Evolutionary conservation across 306 rosid genomes (phyloP).

Genomic region (Castanospermum australe): DNA sequence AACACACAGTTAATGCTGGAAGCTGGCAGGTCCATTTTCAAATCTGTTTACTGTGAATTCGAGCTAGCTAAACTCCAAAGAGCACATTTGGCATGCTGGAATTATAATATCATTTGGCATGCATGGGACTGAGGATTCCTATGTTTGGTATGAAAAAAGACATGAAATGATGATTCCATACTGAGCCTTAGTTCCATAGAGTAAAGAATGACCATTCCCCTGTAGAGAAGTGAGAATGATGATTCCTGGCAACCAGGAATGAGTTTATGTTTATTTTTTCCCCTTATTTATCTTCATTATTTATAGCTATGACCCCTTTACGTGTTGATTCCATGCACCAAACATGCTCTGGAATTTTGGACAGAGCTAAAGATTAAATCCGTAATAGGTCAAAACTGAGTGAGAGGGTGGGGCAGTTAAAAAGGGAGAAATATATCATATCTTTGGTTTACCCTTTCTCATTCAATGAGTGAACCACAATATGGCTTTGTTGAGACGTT

Average conservation of each 20-base stretch:
- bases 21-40: not conserved
- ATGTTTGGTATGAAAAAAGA: not conserved
- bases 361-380: not conserved
- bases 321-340: not conserved
- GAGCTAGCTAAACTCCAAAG: not conserved
- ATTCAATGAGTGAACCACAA: not conserved
- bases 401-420: not conserved
- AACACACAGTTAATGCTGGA: constrained; percentile 6
- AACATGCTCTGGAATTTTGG: not conserved
- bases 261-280: not conserved
- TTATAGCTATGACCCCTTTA: not conserved
- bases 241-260: not conserved
- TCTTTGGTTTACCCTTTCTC: constrained; percentile 1
- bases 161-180: too few relatives aligned
- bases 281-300: not conserved
- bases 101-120: not conserved
- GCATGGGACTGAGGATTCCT: not conserved
- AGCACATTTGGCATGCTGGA: not conserved
- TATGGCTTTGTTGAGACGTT: not conserved
- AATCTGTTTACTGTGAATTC: not conserved
- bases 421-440: not conserved
- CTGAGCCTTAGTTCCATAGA: too few relatives aligned
- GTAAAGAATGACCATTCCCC: too few relatives aligned
- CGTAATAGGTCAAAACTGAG: not conserved
- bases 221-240: not conserved